Evolutionary conservation across 2,329 filamentous ascomycete species (phyloP), one percentile per base, ranked within the genome.

Genomic region (Graphiopsis chlorocephala): DNA sequence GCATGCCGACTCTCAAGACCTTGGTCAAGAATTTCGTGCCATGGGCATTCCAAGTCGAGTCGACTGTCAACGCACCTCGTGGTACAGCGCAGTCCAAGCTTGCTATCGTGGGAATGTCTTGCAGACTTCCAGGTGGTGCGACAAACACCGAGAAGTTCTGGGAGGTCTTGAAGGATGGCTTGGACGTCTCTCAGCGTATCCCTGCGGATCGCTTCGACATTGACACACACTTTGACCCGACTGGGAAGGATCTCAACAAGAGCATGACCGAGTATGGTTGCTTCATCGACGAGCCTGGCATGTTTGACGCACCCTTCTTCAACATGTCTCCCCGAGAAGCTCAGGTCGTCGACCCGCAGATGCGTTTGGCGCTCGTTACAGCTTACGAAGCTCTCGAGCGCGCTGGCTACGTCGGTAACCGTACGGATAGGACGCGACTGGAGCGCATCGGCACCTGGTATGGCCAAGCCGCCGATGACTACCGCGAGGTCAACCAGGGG

Each of bases 261-360:
- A 78, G 64, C 35, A 64, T 53, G 4, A 75, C 72, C 0, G 70
- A 65, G 6, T 78, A 74, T 56, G 78, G 78, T 1, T 77, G 74
- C 58, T 80, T 75, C 31, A 70, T 80, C n/a, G 71, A 78, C 15
- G 56, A 75, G 4, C 75, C 78, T 0, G 78, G 74, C 0, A 31
- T 72, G 1, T 81, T 81, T 61, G 78, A 81, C 67, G 66, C 74
- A 2, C 67, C 68, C 0, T 78, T 80, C 64, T 81, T 81, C 71
- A 75, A 78, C 52, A 79, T 80, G 70, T 73, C 70, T 12, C 74
- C 73, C 15, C 58, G 70, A 25, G 73, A 75, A 61, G 70, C 71
- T 33, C 61, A 67, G 20, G 64, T 68, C 33, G 63, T 68, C 7
- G 71, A 72, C 63, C 71, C 71, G 8, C 59, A 63, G 12, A 65